Percentiles rank a stretch among this genome's conserved stretches.
These are phyloP conservation scores for Boletus tomentosulus DNA, from an alignment of 768 basidiomycete species.

Conservation along the genomic window DNA sequence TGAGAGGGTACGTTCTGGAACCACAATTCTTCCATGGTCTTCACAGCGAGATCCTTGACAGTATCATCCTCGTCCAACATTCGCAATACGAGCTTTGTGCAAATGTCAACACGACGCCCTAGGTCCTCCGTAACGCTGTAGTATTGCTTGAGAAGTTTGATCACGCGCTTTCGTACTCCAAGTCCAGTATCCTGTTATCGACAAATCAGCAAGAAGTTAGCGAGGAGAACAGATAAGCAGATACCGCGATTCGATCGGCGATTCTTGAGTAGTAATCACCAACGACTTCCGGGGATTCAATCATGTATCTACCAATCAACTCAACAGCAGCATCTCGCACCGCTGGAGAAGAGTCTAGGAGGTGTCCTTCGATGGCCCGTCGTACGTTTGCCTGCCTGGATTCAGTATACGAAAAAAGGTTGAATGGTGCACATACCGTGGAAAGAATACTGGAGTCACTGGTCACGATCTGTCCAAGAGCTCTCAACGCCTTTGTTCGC, in stretches of 20 bases:
- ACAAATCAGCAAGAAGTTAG: not conserved
- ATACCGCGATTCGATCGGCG: slow-evolving; percentile 84
- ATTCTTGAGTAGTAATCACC: slow-evolving; percentile 86
- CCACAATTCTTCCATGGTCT: slow-evolving; percentile 90
- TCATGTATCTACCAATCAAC: slow-evolving; percentile 95
- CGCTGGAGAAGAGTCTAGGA: slow-evolving; percentile 87
- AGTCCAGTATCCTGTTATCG: slow-evolving; percentile 81
- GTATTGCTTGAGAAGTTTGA: slow-evolving; percentile 86
- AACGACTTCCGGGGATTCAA: slow-evolving; percentile 84
- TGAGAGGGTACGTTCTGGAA: slow-evolving; percentile 47
- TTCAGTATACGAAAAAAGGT: slow-evolving; percentile 1
- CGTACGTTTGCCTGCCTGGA: slow-evolving; percentile 65
- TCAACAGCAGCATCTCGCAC: slow-evolving; percentile 98
- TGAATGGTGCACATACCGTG: slow-evolving; percentile 39
- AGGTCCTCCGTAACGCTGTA: slow-evolving; percentile 63
- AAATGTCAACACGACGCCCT: slow-evolving; percentile 69
- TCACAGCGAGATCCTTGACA: slow-evolving; percentile 89
- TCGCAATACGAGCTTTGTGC: slow-evolving; percentile 73
- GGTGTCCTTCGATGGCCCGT: slow-evolving; percentile 81
- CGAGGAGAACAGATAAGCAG: slow-evolving; percentile 18
- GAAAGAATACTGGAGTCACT: slow-evolving; percentile 83
- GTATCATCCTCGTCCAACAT: slow-evolving; percentile 93
- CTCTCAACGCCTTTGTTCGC: slow-evolving; percentile 90
- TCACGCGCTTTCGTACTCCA: slow-evolving; percentile 90
- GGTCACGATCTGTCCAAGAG: slow-evolving; percentile 83